Evolutionary conservation across 176 grass and related monocot genomes (phyloP).

Genomic region (Themeda triandra): DNA sequence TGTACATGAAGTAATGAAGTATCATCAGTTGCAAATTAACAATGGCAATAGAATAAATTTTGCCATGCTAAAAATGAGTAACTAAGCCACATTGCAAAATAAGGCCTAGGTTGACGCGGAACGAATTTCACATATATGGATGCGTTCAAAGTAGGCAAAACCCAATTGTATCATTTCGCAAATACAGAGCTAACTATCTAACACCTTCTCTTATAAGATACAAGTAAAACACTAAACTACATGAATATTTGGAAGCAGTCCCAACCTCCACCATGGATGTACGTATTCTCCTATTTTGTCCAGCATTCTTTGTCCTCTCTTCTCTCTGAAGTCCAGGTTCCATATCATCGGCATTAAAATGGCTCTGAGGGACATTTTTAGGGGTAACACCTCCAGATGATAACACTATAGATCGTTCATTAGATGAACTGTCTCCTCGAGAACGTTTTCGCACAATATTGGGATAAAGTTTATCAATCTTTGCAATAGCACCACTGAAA

Average conservation of each 20-base stretch:
- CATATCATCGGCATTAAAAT: conserved; percentile 53
- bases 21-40: conserved; percentile 20
- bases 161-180: not conserved
- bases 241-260: conserved; percentile 16
- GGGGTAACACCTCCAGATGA: conserved; percentile 48
- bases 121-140: conserved; percentile 1
- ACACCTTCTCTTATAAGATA: conserved; percentile 1
- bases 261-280: conserved; percentile 59
- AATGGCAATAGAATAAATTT: conserved; percentile 15
- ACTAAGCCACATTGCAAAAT: conserved; percentile 4
- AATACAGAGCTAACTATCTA: conserved; percentile 5
- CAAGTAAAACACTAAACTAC: not conserved
- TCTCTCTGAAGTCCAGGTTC: conserved; percentile 73
- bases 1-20: conserved; percentile 3
- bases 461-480: conserved; percentile 53
- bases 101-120: not conserved
- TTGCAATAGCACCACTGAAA: conserved; percentile 49
- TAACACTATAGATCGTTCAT: conserved; percentile 42
- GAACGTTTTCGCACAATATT: conserved; percentile 62
- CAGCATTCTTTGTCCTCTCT: conserved; percentile 56
- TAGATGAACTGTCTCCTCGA: conserved; percentile 56
- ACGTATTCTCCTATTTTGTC: conserved; percentile 65
- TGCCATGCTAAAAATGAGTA: not conserved
- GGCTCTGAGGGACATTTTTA: conserved; percentile 42
- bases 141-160: conserved; percentile 16